Conservation (phyloP, 805 yeast species). For the Yarrowia keelungensis region DNA sequence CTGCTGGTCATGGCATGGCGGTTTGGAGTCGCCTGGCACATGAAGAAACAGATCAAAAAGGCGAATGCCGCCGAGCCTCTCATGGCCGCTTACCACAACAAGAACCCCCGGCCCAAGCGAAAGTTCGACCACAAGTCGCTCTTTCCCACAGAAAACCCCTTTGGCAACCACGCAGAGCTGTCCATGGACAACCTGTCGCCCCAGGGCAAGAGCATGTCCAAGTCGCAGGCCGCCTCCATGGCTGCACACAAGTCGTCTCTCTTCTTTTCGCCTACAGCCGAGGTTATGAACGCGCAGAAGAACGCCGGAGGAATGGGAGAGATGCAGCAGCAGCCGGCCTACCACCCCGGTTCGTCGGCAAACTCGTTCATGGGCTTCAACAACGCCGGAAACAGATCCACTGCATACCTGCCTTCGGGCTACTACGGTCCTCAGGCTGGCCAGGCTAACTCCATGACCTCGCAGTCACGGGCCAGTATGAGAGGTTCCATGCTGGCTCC, state of each 20-base stretch:
- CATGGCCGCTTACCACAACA: constrained; percentile 28
- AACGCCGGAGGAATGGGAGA: constrained; percentile 38
- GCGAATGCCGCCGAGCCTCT: constrained; percentile 47
- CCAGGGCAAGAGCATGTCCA: constrained; percentile 37
- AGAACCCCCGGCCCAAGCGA: constrained; percentile 21
- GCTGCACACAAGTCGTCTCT: constrained; percentile 46
- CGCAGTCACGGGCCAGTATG: constrained; percentile 34
- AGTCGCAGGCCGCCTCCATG: constrained; percentile 37
- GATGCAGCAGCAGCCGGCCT: constrained; percentile 5
- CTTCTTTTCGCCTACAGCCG: constrained; percentile 83
- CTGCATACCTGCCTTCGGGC: constrained; percentile 47
- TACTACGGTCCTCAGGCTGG: constrained; percentile 44
- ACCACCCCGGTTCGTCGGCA: constrained; percentile 32
- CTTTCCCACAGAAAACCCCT: constrained; percentile 32
- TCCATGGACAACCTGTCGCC: constrained; percentile 34
- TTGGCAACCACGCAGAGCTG: constrained; percentile 39
- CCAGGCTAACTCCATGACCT: constrained; percentile 15
- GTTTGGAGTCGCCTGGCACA: constrained; percentile 54
- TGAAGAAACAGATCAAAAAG: constrained; percentile 61
- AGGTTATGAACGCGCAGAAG: constrained; percentile 60
- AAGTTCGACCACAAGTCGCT: constrained; percentile 17
- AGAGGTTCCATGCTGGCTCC: constrained; percentile 32
- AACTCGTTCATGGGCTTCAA: constrained; percentile 36
- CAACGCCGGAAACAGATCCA: constrained; percentile 41
- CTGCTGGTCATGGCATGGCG: constrained; percentile 62